Conservation (phyloP, 805 yeast genomes). For the Zygoascus bituminiphila region DNA sequence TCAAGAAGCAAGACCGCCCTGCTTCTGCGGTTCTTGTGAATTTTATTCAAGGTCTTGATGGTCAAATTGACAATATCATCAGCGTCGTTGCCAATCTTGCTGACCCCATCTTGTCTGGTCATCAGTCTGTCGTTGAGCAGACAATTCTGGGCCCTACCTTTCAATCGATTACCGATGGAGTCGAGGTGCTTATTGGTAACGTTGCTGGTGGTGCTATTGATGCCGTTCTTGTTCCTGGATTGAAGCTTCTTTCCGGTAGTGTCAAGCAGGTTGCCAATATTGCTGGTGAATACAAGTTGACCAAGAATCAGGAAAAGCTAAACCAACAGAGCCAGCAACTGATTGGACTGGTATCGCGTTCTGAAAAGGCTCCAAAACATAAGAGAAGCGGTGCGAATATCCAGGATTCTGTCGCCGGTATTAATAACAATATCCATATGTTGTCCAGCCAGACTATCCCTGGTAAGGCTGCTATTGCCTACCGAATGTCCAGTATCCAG, state of each 20-base stretch:
- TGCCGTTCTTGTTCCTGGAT: conserved; percentile 9
- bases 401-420: conserved; percentile 3
- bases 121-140: conserved; percentile 9
- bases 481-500: not conserved
- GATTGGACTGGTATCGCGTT: not conserved
- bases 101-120: conserved; percentile 14
- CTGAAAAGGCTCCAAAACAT: not conserved
- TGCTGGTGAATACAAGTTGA: conserved; percentile 7
- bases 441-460: not conserved
- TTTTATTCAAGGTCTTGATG: conserved; percentile 18
- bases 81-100: conserved; percentile 9
- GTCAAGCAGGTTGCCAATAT: conserved; percentile 7
- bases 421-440: not conserved
- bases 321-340: conserved; percentile 6
- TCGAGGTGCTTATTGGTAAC: conserved; percentile 19
- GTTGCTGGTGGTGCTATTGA: conserved; percentile 14
- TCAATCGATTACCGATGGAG: conserved; percentile 19
- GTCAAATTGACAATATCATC: conserved; percentile 19
- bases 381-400: conserved; percentile 6
- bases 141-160: conserved; percentile 17
- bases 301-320: conserved; percentile 4
- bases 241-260: conserved; percentile 7
- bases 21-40: conserved; percentile 14
- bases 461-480: not conserved
- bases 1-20: conserved; percentile 6